Percentiles rank a stretch among this genome's conserved stretches.
phyloP scores from a whole-genome alignment of 805 yeast species.

The Saturnispora kantuleensis region DNA sequence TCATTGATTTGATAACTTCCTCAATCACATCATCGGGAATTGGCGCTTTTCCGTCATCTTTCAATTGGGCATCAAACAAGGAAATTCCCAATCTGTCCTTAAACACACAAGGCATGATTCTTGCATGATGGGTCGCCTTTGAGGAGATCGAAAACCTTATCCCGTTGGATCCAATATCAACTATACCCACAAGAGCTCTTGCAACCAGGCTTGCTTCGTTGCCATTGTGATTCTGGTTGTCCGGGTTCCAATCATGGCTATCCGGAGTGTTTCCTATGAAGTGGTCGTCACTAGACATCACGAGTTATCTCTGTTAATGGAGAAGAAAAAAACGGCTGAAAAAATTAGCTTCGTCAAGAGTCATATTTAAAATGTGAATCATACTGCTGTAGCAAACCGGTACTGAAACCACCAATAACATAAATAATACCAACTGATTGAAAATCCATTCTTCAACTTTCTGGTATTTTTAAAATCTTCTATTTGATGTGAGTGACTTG shows the following conservation, averaged over 20 bases:
- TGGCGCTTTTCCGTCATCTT: slow-evolving; percentile 35
- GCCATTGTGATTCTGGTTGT: slow-evolving; percentile 15
- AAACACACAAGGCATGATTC: slow-evolving; percentile 70
- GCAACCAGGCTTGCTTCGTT: slow-evolving; percentile 49
- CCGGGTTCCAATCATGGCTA: slow-evolving; percentile 17
- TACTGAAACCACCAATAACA: neutral
- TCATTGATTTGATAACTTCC: slow-evolving; percentile 55
- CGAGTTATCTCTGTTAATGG: neutral
- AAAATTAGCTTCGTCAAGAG: neutral
- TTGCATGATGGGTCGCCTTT: slow-evolving; percentile 55
- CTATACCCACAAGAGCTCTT: slow-evolving; percentile 52
- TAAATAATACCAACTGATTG: too few species aligned
- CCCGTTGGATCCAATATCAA: slow-evolving; percentile 72
- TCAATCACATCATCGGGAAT: slow-evolving; percentile 47
- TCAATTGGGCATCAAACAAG: slow-evolving; percentile 50
- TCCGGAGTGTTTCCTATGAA: slow-evolving; percentile 22
- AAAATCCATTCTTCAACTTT: too few species aligned
- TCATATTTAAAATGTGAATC: too few species aligned
- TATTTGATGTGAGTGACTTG: too few species aligned
- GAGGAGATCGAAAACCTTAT: slow-evolving; percentile 65
- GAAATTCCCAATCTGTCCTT: slow-evolving; percentile 68
- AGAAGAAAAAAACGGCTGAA: neutral
- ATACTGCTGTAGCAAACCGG: too few species aligned
- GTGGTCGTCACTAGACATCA: slow-evolving; percentile 25
- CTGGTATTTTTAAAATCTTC: too few species aligned